phyloP scores from a whole-genome alignment of 2,329 filamentous ascomycete genomes.

The Pezicula carpinea region DNA sequence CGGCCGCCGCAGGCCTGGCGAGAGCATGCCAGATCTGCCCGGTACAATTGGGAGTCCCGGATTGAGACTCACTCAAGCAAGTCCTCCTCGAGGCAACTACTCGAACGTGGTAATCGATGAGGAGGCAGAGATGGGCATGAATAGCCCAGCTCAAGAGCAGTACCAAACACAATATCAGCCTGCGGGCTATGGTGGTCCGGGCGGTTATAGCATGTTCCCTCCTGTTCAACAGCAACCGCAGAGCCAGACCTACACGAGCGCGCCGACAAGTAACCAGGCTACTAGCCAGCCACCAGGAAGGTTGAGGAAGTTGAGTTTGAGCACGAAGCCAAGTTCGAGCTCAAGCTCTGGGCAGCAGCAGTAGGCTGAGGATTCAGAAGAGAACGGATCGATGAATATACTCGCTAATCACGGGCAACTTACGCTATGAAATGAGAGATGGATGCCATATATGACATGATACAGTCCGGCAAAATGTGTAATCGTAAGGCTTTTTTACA shows the following conservation, averaged over 20 bases:
- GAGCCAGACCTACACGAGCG: not conserved
- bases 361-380: too few species aligned
- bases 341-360: not conserved
- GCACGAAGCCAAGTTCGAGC: not conserved
- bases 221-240: not conserved
- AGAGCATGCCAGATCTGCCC: conserved; percentile 13
- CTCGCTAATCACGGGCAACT: too few species aligned
- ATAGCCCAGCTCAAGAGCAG: not conserved
- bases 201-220: conserved; percentile 1
- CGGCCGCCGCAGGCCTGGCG: conserved; percentile 23
- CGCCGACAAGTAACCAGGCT: not conserved
- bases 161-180: conserved; percentile 1
- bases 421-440: too few species aligned
- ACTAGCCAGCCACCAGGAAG: not conserved
- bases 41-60: conserved; percentile 1
- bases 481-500: too few species aligned
- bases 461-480: too few species aligned
- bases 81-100: conserved; percentile 3
- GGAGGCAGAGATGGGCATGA: conserved; percentile 19
- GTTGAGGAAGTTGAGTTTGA: not conserved
- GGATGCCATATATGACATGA: too few species aligned
- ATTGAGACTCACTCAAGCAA: conserved; percentile 13
- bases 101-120: conserved; percentile 14
- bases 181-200: not conserved
- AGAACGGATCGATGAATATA: too few species aligned